Percentiles rank a stretch among this genome's conserved stretches.
Conservation (phyloP, 371 early-diverging fungal species). For the Rhizopus sp. region DNA sequence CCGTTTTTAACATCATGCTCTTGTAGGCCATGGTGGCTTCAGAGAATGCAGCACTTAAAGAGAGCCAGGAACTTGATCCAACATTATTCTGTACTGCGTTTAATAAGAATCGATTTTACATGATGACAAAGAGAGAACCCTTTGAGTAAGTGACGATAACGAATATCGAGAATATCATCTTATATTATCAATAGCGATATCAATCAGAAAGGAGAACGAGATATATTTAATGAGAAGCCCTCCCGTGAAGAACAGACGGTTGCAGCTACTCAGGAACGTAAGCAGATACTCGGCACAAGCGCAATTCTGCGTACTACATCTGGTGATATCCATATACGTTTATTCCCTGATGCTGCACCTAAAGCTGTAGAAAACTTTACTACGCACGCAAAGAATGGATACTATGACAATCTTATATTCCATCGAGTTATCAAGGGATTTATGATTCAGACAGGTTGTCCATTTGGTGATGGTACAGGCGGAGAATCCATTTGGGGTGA, state of each 20-base stretch:
- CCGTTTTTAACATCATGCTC: not conserved
- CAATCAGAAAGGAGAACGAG: conserved; percentile 72
- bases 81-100: conserved; percentile 90
- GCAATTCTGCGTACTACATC: conserved; percentile 85
- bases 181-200: conserved; percentile 26
- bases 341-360: conserved; percentile 86
- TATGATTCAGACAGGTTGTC: conserved; percentile 91
- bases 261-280: conserved; percentile 66
- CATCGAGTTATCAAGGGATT: conserved; percentile 92
- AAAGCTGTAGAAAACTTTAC: conserved; percentile 95
- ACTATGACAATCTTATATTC: conserved; percentile 79
- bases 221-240: conserved; percentile 97
- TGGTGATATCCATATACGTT: conserved; percentile 84
- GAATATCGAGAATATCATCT: not conserved
- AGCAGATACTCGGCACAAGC: conserved; percentile 65
- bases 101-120: conserved; percentile 90
- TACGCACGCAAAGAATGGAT: conserved; percentile 76
- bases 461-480: conserved; percentile 94
- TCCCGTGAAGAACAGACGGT: conserved; percentile 94
- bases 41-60: conserved; percentile 78
- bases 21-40: conserved; percentile 86
- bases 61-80: conserved; percentile 76
- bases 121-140: conserved; percentile 88
- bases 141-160: conserved; percentile 56
- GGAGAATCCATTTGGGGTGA: conserved; percentile 94